Percentiles rank a stretch among this genome's conserved stretches.
Evolutionary conservation across 345 rosid species (phyloP).

Genomic region (Lumnitzera littorea): DNA sequence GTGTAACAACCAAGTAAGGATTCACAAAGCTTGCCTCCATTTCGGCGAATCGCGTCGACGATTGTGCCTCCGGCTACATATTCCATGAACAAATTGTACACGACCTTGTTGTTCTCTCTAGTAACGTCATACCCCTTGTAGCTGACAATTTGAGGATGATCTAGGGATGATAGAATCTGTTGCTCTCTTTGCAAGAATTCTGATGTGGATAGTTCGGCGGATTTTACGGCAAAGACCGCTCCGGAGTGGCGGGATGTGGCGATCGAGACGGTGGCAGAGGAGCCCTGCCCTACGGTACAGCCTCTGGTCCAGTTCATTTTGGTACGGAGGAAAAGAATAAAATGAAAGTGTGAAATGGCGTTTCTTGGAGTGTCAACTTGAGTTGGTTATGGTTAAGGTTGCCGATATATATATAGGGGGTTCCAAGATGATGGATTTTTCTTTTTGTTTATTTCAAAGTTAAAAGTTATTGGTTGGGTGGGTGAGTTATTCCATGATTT

Average conservation of each 20-base stretch:
- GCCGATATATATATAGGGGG: too few relatives aligned
- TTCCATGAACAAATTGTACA: slow-evolving; percentile 66
- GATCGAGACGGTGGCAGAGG: slow-evolving; percentile 59
- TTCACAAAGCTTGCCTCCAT: slow-evolving; percentile 34
- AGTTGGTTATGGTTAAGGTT: background rate
- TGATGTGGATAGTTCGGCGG: slow-evolving; percentile 36
- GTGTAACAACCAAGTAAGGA: slow-evolving; percentile 35
- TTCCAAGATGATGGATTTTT: too few relatives aligned
- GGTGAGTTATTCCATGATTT: background rate
- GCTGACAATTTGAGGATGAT: slow-evolving; percentile 38
- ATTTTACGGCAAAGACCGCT: slow-evolving; percentile 55
- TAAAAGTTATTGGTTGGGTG: too few relatives aligned
- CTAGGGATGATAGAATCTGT: slow-evolving; percentile 36
- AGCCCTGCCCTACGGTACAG: slow-evolving; percentile 58
- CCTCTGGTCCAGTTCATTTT: slow-evolving; percentile 71
- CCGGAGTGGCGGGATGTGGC: slow-evolving; percentile 37
- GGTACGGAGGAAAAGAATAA: background rate
- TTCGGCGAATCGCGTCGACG: slow-evolving; percentile 21
- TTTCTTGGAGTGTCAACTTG: background rate
- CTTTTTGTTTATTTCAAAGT: background rate
- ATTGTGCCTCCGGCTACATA: slow-evolving; percentile 56
- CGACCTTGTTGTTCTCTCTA: slow-evolving; percentile 15
- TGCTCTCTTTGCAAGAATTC: slow-evolving; percentile 53
- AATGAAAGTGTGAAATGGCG: background rate
- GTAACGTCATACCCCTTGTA: slow-evolving; percentile 52